Base-by-base conservation (phyloP, 108 stramenopile species). In the Cyclotella choctawhatcheeana region DNA sequence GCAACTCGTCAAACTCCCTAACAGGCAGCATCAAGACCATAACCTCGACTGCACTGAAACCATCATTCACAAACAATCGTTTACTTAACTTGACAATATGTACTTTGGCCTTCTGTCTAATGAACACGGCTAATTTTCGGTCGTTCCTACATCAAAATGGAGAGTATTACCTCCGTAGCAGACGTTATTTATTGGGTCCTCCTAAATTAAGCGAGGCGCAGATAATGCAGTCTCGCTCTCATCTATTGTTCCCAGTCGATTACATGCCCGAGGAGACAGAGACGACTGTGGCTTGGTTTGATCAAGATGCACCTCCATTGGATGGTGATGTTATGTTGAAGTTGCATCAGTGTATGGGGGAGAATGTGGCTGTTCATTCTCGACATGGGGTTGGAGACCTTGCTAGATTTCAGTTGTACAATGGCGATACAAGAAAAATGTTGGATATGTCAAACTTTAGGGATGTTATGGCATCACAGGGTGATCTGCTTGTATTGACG, bases 401-500 rank as follows among this genome's bases (percentile, higher is more conserved):
- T 22, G 3, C 53, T 5, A 4, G 53, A 16, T 54, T 54, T 54
- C 53, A 29, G 27, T 27, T 54, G 24, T 54, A 54, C 14, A 26
- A 54, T 27, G 26, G 6, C 27, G 27, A 54, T 3, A 4, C 25
- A 4, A 54, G 5, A 27, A 3, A 3, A 5, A 54, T 7, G 16
- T 7, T 54, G 3, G 53, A 54, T 17, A 5, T 54, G 25, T 7
- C 53, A 5, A 29, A 24, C 25, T 54, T 54, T 54, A 22, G 27
- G 16, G 4, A 29, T 5, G 53, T 5, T 26, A 54, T 54, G 53
- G 3, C 25, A 8, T 4, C 25, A 29, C 4, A 29, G 22, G 33
- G 35, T 33, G 58, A 35, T 33, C 35, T 59, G n/a, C n/a, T 59
- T 3, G 35, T 59, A 18, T 5, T 59, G 33, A 59, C 58, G 21